A percentile compares a stretch with the other conserved stretches of the same genome.
Conservation (phyloP, 1,284 basidiomycete genomes). For the Trametes versicolor region DNA sequence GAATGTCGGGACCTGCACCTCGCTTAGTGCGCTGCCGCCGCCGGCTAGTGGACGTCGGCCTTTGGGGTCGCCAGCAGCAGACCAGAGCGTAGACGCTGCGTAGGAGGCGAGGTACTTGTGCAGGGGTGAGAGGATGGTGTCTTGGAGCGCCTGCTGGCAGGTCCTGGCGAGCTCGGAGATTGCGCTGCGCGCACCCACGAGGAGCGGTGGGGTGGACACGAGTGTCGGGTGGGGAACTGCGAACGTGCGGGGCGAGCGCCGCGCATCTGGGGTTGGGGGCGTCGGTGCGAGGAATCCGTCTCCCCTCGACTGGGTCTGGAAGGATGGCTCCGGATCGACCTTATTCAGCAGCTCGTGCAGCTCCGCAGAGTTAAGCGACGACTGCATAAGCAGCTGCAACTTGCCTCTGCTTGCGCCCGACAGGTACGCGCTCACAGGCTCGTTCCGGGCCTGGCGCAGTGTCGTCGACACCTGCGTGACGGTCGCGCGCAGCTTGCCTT, state of each 20-base stretch:
- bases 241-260: slow-evolving; percentile 39
- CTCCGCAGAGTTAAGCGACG: slow-evolving; percentile 82
- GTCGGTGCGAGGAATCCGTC: slow-evolving; percentile 39
- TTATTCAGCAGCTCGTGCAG: slow-evolving; percentile 72
- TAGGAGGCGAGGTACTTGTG: slow-evolving; percentile 80
- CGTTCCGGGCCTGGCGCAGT: slow-evolving; percentile 63
- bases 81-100: slow-evolving; percentile 77
- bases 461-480: slow-evolving; percentile 67
- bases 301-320: slow-evolving; percentile 31
- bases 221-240: slow-evolving; percentile 35
- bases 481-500: slow-evolving; percentile 68
- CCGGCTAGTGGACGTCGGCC: slow-evolving; percentile 46
- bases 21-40: slow-evolving; percentile 55
- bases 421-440: slow-evolving; percentile 62
- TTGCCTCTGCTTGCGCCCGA: slow-evolving; percentile 76
- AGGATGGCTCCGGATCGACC: slow-evolving; percentile 54
- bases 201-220: slow-evolving; percentile 52
- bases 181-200: slow-evolving; percentile 66
- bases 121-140: slow-evolving; percentile 88
- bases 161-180: slow-evolving; percentile 75
- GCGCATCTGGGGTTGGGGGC: slow-evolving; percentile 40
- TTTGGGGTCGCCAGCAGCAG: slow-evolving; percentile 57
- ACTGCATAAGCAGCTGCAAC: slow-evolving; percentile 80
- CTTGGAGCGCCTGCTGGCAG: slow-evolving; percentile 82
- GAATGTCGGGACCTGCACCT: slow-evolving; percentile 91